Percentiles rank a stretch among this genome's conserved stretches.
These are phyloP conservation scores for Thozetella sp. DNA, from an alignment of 495 filamentous ascomycete genomes.

Conservation along the genomic window DNA sequence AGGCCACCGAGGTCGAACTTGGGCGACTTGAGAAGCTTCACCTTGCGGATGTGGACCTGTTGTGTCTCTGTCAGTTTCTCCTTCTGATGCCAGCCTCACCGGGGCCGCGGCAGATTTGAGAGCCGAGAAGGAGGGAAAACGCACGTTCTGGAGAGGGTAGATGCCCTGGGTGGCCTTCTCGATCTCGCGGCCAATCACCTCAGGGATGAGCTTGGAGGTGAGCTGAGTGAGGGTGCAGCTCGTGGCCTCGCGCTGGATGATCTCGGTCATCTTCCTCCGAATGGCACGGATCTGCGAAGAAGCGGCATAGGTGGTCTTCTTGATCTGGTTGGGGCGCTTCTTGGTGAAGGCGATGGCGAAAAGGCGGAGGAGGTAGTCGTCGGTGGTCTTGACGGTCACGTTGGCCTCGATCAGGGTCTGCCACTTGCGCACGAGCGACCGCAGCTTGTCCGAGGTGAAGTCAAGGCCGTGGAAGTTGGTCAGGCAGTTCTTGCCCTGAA, in stretches of 20 bases:
- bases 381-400: slow-evolving; percentile 98
- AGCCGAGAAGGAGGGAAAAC: slow-evolving; percentile 28
- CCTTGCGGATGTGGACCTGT: slow-evolving; percentile 99
- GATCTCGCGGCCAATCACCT: slow-evolving; percentile 99
- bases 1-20: slow-evolving; percentile 99
- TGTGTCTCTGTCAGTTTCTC: slow-evolving; percentile 15
- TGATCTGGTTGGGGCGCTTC: slow-evolving; percentile 97
- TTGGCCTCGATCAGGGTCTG: slow-evolving; percentile 99
- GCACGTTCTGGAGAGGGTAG: slow-evolving; percentile 97
- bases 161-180: slow-evolving; percentile 99
- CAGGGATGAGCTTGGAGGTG: slow-evolving; percentile 95
- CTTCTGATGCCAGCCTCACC: too few species aligned
- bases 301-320: slow-evolving; percentile 98
- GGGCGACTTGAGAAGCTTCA: slow-evolving; percentile 96
- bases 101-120: too few species aligned
- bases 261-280: slow-evolving; percentile 99
- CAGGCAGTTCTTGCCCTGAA: slow-evolving; percentile 99
- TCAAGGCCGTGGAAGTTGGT: slow-evolving; percentile 99
- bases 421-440: slow-evolving; percentile 99
- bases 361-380: slow-evolving; percentile 97
- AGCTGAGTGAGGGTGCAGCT: slow-evolving; percentile 93
- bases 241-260: slow-evolving; percentile 93
- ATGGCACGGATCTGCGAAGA: slow-evolving; percentile 96
- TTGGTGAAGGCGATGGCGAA: slow-evolving; percentile 99
- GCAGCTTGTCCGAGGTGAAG: slow-evolving; percentile 99